Evolutionary conservation across 202 grass and related monocot genomes (phyloP), one percentile per base, ranked within the genome.

Genomic region (Musa balbisiana): DNA sequence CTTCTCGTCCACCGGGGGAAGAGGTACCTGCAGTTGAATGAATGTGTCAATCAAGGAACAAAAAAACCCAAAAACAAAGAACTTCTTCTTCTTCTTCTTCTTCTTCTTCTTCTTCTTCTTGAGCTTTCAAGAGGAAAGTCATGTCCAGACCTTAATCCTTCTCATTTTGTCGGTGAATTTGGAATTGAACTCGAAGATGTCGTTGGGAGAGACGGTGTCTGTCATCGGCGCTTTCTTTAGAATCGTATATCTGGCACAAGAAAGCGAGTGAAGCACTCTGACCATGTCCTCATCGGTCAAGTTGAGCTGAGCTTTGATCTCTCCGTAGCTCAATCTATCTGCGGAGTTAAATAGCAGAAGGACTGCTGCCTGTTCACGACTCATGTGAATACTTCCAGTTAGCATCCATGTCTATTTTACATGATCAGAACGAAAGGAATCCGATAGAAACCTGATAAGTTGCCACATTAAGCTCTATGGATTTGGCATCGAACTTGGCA

Each of bases 161-260:
- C 86, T 79, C 93, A 92, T 96, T 75, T 84, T 96, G 29, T 96
- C 87, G 9, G 90, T 91, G 73, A 96, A 96, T 82, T 92, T 92
- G 26, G 78, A 91, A 81, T 96, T 92, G 77, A 96, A 92, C 79
- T 86, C 87, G 23, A 96, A 96, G 52, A 83, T 55, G 71, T 96
- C 90, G 2, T 80, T 91, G 4, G 85, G 82, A 3, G 87, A 96
- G 56, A 96, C 91, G 26, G 82, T 70, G 75, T 85, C 90, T 25
- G 89, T 92, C 74, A 79, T 85, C 55, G 87, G 90, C 55, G 90
- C 90, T 69, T 96, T 96, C 53, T 69, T 92, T 60, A 96, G 87
- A 83, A 96, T 96, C 82, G 92, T 96, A 85, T 96, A 96, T 79
- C 87, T 96, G 0, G 93, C 90, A n/a, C 93, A 96, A 59, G 90